Base-by-base conservation (phyloP, 305 asterid species). In the Fraxinus paxiana region DNA sequence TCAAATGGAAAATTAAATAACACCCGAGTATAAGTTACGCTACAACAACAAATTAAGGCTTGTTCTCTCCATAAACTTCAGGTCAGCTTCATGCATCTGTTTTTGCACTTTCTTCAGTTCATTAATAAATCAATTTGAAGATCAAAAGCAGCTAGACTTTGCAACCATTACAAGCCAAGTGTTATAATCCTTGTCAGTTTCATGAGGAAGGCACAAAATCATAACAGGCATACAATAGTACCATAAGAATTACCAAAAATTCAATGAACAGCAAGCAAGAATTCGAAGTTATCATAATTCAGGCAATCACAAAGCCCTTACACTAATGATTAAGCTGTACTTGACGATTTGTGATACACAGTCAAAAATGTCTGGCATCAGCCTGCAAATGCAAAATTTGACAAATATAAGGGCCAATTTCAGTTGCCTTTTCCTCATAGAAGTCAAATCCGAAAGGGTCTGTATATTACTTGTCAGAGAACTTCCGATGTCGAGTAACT, bases 401-500 rank as follows among this genome's bases (percentile, higher is more conserved):
- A 70, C 65, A 35, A 81, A 35, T 24, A 76, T 67, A 70, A 70
- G 75, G 26, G 43, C 34, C 46, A 0, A 33, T 70, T 30, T 6
- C 75, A 70, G 46, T 70, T 70, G 46, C 28, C 15, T 70, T 70
- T 70, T 70, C 75, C 46, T 70, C 26, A 0, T 31, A 33, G 5
- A 70, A 70, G 24, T 70, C 43, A 70, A 31, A 33, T 75, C 69
- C 69, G 71, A 71, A 87, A 17, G 38, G 78, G 74, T 79, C 26
- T 80, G 56, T 74, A 41, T 30, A 83, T 82, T 87, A 87, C 90
- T 82, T 83, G 74, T 87, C 90, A 56, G 86, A 73, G 75, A 87
- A 85, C 84, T 87, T 87, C 80, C 86, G 82, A 18, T 87, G 90
- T 31, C 90, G 83, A 74, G 89, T 75, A 61, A 87, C 82, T 38